Percentiles rank a stretch among this genome's conserved stretches.
Conservation (phyloP, 2,329 filamentous ascomycete species). For the Trichoderma endophyticum region DNA sequence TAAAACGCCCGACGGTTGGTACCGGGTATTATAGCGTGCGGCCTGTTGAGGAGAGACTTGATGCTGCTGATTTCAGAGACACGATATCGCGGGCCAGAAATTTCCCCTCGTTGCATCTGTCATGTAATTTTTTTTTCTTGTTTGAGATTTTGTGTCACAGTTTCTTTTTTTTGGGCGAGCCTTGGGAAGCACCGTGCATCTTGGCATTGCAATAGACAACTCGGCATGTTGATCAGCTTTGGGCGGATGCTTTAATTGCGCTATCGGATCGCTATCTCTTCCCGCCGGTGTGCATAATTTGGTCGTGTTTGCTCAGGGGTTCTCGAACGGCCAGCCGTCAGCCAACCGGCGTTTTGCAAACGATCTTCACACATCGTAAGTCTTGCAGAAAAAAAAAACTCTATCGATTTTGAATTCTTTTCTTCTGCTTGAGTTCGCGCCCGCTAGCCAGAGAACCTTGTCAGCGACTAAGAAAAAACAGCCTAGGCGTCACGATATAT, state of each 20-base stretch:
- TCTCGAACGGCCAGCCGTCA: conserved; percentile 20
- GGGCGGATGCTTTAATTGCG: conserved; percentile 13
- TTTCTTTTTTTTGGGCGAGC: neutral
- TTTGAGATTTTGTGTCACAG: conserved; percentile 3
- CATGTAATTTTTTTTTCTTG: neutral
- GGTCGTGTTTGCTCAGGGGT: conserved; percentile 32
- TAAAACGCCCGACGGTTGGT: neutral
- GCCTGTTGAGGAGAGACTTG: neutral
- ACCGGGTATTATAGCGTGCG: neutral
- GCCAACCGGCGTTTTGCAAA: conserved; percentile 14
- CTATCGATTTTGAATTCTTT: neutral
- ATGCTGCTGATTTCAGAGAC: neutral
- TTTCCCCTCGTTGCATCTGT: conserved; percentile 17
- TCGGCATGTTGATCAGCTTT: neutral
- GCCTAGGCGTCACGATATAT: conserved; percentile 23
- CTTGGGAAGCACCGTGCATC: neutral
- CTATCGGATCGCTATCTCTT: conserved; percentile 19
- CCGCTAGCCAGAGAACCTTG: neutral
- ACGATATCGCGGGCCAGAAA: conserved; percentile 9
- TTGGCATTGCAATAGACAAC: neutral
- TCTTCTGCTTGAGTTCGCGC: neutral
- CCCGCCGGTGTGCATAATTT: conserved; percentile 11
- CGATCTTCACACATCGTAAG: conserved; percentile 5
- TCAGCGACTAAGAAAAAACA: neutral
- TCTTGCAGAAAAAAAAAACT: neutral